Evolutionary conservation across 2,329 filamentous ascomycete species (phyloP).

Genomic region (Didymosphaeria variabile): DNA sequence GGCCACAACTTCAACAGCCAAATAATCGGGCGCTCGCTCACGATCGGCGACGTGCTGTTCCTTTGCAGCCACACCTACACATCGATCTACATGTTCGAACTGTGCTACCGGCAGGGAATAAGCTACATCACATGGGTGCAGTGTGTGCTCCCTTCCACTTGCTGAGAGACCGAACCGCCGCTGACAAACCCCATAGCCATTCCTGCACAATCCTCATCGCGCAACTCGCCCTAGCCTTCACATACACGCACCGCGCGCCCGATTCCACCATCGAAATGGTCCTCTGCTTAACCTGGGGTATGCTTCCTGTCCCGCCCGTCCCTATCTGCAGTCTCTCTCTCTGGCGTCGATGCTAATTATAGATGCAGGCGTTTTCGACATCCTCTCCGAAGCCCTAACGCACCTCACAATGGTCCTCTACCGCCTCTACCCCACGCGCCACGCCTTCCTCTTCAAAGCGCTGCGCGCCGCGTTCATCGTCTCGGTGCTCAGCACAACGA

Average conservation of each 20-base stretch:
- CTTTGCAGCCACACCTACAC: conserved; percentile 11
- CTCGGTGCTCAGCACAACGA: background rate
- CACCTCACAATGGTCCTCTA: conserved; percentile 13
- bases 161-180: background rate
- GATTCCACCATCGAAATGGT: conserved; percentile 8
- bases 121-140: conserved; percentile 9
- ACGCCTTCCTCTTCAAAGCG: conserved; percentile 3
- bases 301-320: background rate
- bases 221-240: background rate
- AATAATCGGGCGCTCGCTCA: background rate
- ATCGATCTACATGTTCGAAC: conserved; percentile 11
- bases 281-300: conserved; percentile 13
- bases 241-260: background rate
- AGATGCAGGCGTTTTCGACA: conserved; percentile 15
- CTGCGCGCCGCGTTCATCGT: background rate
- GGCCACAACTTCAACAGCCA: conserved; percentile 4
- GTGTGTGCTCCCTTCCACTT: background rate
- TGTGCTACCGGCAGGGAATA: conserved; percentile 14
- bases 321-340: background rate
- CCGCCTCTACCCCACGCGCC: conserved; percentile 9
- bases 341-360: background rate
- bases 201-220: background rate
- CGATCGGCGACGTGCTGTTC: conserved; percentile 11
- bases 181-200: background rate
- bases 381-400: conserved; percentile 11